Evolutionary conservation across 2,329 filamentous ascomycete genomes (phyloP), one percentile per base, ranked within the genome.

Genomic region (Aspergillus viridinutans): DNA sequence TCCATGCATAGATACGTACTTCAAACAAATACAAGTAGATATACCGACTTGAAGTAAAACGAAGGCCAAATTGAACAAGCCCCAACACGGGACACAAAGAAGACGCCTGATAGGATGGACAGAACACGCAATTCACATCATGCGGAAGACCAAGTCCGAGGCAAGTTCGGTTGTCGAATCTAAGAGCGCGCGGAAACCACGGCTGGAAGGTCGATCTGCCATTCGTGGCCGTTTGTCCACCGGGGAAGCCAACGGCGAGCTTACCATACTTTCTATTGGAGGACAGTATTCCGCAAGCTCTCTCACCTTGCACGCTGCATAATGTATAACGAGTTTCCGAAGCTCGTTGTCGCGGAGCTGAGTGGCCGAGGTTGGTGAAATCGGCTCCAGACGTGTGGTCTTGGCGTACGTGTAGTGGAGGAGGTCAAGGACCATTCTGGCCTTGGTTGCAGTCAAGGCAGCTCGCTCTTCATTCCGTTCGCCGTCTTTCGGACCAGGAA

Each of bases 131-230:
- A 53, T 6, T 68, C 60, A 71, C 72, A 75, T 75, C 72, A 75
- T 71, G 26, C 73, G 70, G 58, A 73, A 76, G 28, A 76, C 71
- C 61, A 76, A 64, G 64, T 76, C 74, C 35, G 73, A 75, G 23
- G 73, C 74, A 64, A 76, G 62, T 60, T 76, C 74, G 1, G 72
- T 70, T 35, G 69, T 71, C 47, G 63, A 62, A 54, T 76, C 74
- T 52, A 76, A 50, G 51, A 76, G 61, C 4, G 69, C 67, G 21
- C 72, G 68, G 58, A 76, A 66, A 28, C 70, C 72, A 42, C 61
- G 67, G n/a, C 64, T 61, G 4, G 62, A 63, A n/a, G 62, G 57
- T 53, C 21, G 43, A 47, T 26, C 23, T 26, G 43, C 43, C 21
- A 49, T 50, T 50, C 59, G 58, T 7, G 21, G 55, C 32, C 58